These are phyloP conservation scores for Chlamydomonas sp. DNA, from an alignment of 139 green algal species.

Conservation along the genomic window DNA sequence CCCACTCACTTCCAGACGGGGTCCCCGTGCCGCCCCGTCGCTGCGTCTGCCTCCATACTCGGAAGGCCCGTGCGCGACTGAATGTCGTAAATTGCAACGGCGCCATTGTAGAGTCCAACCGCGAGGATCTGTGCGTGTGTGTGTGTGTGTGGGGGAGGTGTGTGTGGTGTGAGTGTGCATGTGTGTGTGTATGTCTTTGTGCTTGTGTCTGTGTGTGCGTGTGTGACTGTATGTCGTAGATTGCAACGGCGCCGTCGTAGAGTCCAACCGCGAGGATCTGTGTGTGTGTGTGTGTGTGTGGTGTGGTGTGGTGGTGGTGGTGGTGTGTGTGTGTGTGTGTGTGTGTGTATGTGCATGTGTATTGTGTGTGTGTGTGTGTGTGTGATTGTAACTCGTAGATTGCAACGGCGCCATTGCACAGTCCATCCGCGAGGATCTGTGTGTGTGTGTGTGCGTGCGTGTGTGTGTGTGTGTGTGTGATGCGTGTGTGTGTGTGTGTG, in stretches of 20 bases:
- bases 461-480: too few relatives aligned
- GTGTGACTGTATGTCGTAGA: slow-evolving; percentile 67
- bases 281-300: too few relatives aligned
- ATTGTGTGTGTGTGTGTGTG: too few relatives aligned
- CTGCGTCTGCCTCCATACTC: slow-evolving; percentile 44
- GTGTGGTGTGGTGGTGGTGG: too few relatives aligned
- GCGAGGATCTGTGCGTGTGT: too few relatives aligned
- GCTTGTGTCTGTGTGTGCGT: too few relatives aligned
- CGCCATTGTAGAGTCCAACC: slow-evolving; percentile 81
- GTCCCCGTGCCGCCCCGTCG: slow-evolving; percentile 61
- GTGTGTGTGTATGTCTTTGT: slow-evolving; percentile 52
- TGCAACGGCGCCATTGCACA: slow-evolving; percentile 74
- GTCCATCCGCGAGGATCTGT: slow-evolving; percentile 81
- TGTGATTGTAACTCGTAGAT: slow-evolving; percentile 69
- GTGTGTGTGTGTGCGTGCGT: too few relatives aligned
- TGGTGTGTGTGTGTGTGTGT: too few relatives aligned
- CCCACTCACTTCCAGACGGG: slow-evolving; percentile 75
- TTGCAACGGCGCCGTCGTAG: slow-evolving; percentile 74
- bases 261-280: slow-evolving; percentile 82
- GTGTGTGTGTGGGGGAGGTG: too few relatives aligned
- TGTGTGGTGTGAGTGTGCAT: too few relatives aligned
- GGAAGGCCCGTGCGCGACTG: slow-evolving; percentile 34
- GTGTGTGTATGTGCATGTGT: slow-evolving; percentile 46
- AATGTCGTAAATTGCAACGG: slow-evolving; percentile 71
- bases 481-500: too few relatives aligned